Base-by-base conservation (phyloP, 2,329 filamentous ascomycete genomes). In the Thelonectria discophora region DNA sequence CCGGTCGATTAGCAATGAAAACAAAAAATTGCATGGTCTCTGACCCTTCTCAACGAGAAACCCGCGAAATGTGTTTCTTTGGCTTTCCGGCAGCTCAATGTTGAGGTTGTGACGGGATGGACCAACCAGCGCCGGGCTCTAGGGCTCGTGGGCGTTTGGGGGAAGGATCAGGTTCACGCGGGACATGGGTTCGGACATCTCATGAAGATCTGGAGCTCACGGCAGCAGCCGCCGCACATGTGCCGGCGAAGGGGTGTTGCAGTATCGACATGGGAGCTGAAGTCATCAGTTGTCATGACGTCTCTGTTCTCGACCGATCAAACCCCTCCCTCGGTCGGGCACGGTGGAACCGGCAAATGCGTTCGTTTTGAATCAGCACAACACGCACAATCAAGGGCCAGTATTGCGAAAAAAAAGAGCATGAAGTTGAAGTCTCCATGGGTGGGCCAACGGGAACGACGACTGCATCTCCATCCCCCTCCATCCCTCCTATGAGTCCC, bases 1-100 rank as follows among this genome's bases (percentile, higher is more conserved):
- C 75, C 75, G 73, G 72, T 78, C 77, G 77, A 78, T 76, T 77
- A 78, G 78, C 77, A 79, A 79, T 79, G 74, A 73, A 78, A 72
- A 74, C 72, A 72, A 72, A 75, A 71, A 72, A 70, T 72, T 77
- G 73, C 75, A 76, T 76, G 71, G 73, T 75, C 72, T 75, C 72
- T 52, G 68, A 70, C 68, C 71, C 69, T 67, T 64, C n/a, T n/a
- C 64, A 71, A 68, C 65, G 49, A 66, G 61, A 57, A 60, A 45
- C 46, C 43, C 57, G 62, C 30, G 45, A 42, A 51, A 37, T 37
- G 34, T 37, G 34, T 24, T 24, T n/a, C 32, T 46, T 10, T 43
- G 51, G 39, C 4, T 7, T 30, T 30, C 27, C 27, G 27, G 48
- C 27, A 45, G 53, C 34, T 42, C 5, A 15, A 32, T 15, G 47